These are phyloP conservation scores for Citropsis articulata DNA, from an alignment of 345 rosid genomes.

Conservation along the genomic window DNA sequence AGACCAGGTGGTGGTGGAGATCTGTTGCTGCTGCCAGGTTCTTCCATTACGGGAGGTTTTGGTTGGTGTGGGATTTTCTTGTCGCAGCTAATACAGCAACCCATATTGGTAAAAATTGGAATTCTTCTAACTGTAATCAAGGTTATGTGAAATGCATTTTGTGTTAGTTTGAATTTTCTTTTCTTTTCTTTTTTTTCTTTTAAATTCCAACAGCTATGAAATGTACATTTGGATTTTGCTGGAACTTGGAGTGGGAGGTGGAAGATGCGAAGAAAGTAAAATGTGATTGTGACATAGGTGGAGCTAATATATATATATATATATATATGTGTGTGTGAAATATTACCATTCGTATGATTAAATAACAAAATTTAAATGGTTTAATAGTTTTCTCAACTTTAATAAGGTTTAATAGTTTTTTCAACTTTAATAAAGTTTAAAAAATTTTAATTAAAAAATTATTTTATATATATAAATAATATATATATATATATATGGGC, in stretches of 20 bases:
- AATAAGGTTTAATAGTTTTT: no score
- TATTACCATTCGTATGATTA: no score
- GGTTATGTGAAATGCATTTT: background rate
- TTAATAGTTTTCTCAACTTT: no score
- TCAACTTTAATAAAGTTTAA: no score
- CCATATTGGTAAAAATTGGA: conserved; percentile 27
- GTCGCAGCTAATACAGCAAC: conserved; percentile 57
- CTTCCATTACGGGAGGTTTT: background rate
- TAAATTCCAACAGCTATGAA: background rate
- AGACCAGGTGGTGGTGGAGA: conserved; percentile 25
- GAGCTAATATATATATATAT: background rate
- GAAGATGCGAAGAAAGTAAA: background rate
- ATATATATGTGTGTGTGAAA: no score
- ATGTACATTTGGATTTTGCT: background rate
- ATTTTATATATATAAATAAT: no score
- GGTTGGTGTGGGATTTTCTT: conserved; percentile 16
- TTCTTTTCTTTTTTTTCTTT: no score
- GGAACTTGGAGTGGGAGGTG: background rate
- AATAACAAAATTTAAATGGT: no score
- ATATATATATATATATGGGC: no score
- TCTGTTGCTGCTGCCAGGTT: conserved; percentile 1
- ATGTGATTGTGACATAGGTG: background rate
- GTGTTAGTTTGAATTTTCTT: background rate
- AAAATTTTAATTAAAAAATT: no score
- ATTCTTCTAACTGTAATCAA: background rate